Evolutionary conservation across 768 basidiomycete genomes (phyloP), one percentile per base, ranked within the genome.

Genomic region (Tulasnella sp.): DNA sequence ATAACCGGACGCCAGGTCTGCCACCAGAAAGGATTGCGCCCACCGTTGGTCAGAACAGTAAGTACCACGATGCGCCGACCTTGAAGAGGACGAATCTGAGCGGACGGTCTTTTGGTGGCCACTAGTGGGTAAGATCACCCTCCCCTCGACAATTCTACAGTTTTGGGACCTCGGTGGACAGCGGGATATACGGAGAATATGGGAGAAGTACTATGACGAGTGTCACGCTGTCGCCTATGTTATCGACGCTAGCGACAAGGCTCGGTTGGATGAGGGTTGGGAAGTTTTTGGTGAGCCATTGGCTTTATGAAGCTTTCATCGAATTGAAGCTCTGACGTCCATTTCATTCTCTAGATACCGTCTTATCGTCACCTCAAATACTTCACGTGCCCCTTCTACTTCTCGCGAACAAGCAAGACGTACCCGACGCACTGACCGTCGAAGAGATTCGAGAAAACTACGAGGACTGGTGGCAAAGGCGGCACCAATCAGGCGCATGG

Each of bases 101-200:
- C 31, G 14, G 6, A n/a, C 16, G 40, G 44, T 24, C 27, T 56
- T 18, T 19, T 27, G 27, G 36, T 48, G 44, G 21, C 8, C 12
- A 5, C 21, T 83, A 98, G 97, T 94, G 85, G 98, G 97, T 52
- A 95, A 94, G 84, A 96, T 99, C 80, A 92, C 91, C 0, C 89
- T 99, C 6, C 95, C 98, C 0, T 97, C 96, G 0, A 96, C 96
- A 0, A 93, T 97, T 39, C 90, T 99, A 38, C 94, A 95, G 83
- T 98, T 99, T 88, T 98, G 96, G 91, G 98, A 99, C 84, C 88
- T 99, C 14, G 97, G 98, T 16, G 97, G 97, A 0, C 97, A 99
- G 84, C 88, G 93, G 1, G 96, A 97, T 34, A 97, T 99, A 56
- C 89, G 97, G 39, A 92, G 91, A 46, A 97, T 99, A 82, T 99